Base-by-base conservation (phyloP, 2,329 filamentous ascomycete species). In the Curvularia lunata region DNA sequence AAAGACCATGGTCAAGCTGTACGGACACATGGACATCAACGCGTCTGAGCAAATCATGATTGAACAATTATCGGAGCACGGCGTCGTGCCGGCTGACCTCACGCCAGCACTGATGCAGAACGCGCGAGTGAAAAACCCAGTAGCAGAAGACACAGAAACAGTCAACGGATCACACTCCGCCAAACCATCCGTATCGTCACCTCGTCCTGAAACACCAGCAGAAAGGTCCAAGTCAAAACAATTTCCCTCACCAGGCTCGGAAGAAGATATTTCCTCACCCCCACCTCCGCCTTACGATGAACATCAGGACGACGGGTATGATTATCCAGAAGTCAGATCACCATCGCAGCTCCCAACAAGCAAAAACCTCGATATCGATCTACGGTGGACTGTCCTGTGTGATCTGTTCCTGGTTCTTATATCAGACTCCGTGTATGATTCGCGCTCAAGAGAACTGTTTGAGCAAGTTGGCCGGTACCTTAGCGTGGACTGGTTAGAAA, bases 21-120 rank as follows among this genome's bases (percentile, higher is more conserved):
- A 98, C 75, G 82, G 87, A 12, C 95, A 99, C 77, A 99, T 99
- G 95, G 95, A 99, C 59, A 96, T 99, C 70, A 92, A 88, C 71
- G 82, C 89, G 21, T 88, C 86, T 13, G 95, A 99, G 78, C 95
- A 99, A 80, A 83, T 99, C 75, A 99, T 99, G 95, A 97, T 99
- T 66, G 95, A 99, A 79, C 95, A 99, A 77, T 83, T 99, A 57
- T 89, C 91, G 12, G 91, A 95, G 56, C 95, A 99, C 78, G 95
- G 94, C 4, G 92, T 99, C 6, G 83, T 92, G 61, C 89, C 95
- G 0, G 81, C 83, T 43, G 95, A 99, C 75, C 81, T 99, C 56
- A 93, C 92, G 0, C 89, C 91, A 0, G 86, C 91, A 0, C 82
- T 99, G 43, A 96, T 96, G 88, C 88, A 91, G 62, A 99, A 98